These are phyloP conservation scores for Nemania diffusa DNA, from an alignment of 2,329 filamentous ascomycete genomes.

Conservation along the genomic window DNA sequence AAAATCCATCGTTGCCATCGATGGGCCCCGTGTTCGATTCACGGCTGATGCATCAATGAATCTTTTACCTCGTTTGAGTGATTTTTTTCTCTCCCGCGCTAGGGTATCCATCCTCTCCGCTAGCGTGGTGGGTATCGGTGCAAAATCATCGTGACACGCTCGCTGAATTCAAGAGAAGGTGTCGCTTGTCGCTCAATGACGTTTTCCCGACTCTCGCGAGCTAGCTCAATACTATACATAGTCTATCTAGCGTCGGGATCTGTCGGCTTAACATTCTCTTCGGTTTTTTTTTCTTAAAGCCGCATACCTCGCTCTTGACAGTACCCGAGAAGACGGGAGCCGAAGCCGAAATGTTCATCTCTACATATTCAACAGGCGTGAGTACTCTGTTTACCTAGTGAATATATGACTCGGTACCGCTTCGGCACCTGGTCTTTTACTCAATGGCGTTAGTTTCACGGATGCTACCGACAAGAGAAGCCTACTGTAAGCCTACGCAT, in stretches of 20 bases:
- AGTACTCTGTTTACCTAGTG: no score
- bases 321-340: background rate
- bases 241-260: background rate
- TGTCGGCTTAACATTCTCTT: background rate
- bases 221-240: background rate
- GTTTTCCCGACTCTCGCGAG: background rate
- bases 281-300: background rate
- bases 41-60: conserved; percentile 51
- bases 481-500: background rate
- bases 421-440: background rate
- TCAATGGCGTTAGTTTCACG: background rate
- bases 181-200: background rate
- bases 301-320: background rate
- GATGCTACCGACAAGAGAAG: background rate
- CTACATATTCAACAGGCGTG: background rate
- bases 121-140: background rate
- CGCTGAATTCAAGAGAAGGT: background rate
- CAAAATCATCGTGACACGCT: background rate
- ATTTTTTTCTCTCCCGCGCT: background rate
- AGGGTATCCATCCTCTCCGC: background rate
- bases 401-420: background rate
- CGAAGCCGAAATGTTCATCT: background rate
- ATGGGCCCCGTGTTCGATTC: conserved; percentile 62
- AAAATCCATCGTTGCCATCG: conserved; percentile 66
- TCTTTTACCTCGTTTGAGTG: background rate